Evolutionary conservation across 2,329 filamentous ascomycete genomes (phyloP), one percentile per base, ranked within the genome.

Genomic region (Phyllosticta citrichinensis): DNA sequence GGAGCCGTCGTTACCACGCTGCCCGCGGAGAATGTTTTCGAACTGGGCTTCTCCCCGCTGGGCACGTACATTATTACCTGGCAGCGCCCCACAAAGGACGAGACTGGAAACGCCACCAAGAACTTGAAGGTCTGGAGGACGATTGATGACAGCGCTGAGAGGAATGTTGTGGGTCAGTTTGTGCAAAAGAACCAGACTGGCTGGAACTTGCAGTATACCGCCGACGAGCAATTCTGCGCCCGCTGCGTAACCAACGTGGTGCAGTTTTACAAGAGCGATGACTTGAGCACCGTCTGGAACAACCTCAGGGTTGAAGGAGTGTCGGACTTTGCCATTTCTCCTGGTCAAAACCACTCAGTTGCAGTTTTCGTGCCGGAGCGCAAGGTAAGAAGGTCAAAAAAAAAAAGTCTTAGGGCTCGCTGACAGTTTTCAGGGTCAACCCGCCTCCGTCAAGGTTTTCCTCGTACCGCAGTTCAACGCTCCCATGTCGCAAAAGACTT

Each of bases 41-140:
- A 99, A 75, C 80, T 99, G 63, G 90, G 87, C 66, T 99, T 99
- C 78, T 99, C 94, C 25, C 94, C 93, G 5, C 81, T 86, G 61
- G 94, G 94, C 64, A 94, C 89, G 62, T 99, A 89, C 76, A 80
- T 97, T 72, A 96, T 96, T 73, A 97, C 94, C 59, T 97, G 92
- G 91, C 93, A 99, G 79, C 87, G 94, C 40, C 88, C 91, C 9
- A 82, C 84, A 66, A 97, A 97, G 79, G 93, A 97, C 70, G 93
- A 93, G 71, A 87, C 89, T 63, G 94, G 94, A 62, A 91, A 97
- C 75, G 91, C 94, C 54, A 87, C 85, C 68, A 97, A 96, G 83
- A 99, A 99, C 74, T 80, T 99, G 66, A 97, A 97, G 81, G 87
- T 99, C 68, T 99, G 94, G 94, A 86, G 86, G 72, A 91, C 89